Evolutionary conservation across 768 basidiomycete species (phyloP).

Genomic region (Phylloporus scabripes): DNA sequence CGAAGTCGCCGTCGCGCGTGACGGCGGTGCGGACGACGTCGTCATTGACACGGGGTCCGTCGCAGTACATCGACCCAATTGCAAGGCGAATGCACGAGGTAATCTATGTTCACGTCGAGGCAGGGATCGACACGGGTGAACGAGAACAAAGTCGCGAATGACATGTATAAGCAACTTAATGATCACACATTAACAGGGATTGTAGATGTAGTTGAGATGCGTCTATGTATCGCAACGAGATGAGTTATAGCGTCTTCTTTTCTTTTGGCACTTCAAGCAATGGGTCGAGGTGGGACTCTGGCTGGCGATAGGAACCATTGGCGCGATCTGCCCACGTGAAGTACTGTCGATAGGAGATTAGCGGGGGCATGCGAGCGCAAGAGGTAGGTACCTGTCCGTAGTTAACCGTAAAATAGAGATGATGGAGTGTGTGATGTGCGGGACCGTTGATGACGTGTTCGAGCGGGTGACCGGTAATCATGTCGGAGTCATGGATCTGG

Average conservation of each 20-base stretch:
- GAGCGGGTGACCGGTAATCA: constrained; percentile 87
- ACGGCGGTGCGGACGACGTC: not conserved
- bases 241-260: constrained; percentile 11
- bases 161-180: constrained; percentile 1
- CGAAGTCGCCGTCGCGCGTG: not conserved
- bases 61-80: not conserved
- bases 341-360: constrained; percentile 53
- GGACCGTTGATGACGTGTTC: constrained; percentile 96
- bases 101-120: not conserved
- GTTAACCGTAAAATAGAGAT: constrained; percentile 95
- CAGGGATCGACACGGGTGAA: not conserved
- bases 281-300: constrained; percentile 79
- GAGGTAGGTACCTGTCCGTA: constrained; percentile 80
- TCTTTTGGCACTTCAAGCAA: constrained; percentile 51
- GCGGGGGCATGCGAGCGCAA: constrained; percentile 9
- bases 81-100: not conserved
- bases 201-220: constrained; percentile 14
- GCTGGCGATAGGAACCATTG: constrained; percentile 85
- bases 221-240: not conserved
- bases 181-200: constrained; percentile 17
- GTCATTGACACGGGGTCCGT: not conserved
- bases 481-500: constrained; percentile 98
- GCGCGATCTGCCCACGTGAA: constrained; percentile 91
- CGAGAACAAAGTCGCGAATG: not conserved
- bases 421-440: constrained; percentile 95